Conservation (phyloP, 1,139 yeast genomes). For the Blastobotrys capitulatus region DNA sequence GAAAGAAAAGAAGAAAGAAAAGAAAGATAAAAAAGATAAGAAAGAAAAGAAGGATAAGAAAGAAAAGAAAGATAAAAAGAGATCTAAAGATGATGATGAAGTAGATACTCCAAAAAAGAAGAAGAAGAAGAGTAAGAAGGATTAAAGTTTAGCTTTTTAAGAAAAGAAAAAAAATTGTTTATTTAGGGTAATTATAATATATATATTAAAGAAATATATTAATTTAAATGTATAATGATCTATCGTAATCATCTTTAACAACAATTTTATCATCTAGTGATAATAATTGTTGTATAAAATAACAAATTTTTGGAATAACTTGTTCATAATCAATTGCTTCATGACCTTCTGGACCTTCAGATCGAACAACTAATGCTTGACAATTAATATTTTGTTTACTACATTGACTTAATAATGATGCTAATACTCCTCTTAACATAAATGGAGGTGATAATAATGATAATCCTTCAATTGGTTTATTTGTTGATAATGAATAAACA, state of each 20-base stretch:
- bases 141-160: too few relatives aligned
- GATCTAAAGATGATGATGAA: constrained; percentile 22
- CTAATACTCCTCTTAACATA: constrained; percentile 26
- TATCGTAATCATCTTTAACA: constrained; percentile 14
- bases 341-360: constrained; percentile 29
- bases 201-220: too few relatives aligned
- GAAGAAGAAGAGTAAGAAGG: constrained; percentile 30
- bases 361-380: constrained; percentile 23
- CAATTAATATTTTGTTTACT: constrained; percentile 18
- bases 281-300: constrained; percentile 2
- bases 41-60: constrained; percentile 32
- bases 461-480: not conserved
- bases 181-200: too few relatives aligned
- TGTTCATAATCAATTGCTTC: constrained; percentile 25
- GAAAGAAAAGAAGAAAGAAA: constrained; percentile 31
- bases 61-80: constrained; percentile 16
- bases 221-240: constrained; percentile 21
- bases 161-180: too few relatives aligned
- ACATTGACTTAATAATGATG: constrained; percentile 23
- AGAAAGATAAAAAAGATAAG: constrained; percentile 39
- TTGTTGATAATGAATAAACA: constrained; percentile 15
- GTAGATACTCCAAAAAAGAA: constrained; percentile 33
- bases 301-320: constrained; percentile 11
- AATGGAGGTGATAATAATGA: constrained; percentile 24
- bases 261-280: constrained; percentile 8